These are phyloP conservation scores for Astrephomene gubernaculifera DNA, from an alignment of 139 green algal genomes.

Conservation along the genomic window DNA sequence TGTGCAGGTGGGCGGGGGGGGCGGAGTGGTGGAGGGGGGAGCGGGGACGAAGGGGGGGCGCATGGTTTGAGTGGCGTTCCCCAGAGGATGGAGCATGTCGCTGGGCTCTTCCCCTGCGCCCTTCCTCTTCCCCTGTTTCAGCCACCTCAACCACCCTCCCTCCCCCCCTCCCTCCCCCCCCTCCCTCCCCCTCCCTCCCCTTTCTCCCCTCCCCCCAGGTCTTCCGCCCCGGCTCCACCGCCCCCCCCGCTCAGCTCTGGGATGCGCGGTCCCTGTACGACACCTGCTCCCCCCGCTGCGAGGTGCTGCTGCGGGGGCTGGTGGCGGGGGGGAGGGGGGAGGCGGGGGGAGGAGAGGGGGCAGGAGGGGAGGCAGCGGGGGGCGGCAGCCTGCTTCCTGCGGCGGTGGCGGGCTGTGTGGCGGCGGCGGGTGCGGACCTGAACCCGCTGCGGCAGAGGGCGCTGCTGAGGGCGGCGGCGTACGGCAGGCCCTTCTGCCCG, in stretches of 20 bases:
- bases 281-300: slow-evolving; percentile 58
- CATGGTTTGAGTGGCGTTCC: neutral
- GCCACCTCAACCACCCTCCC: neutral
- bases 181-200: neutral
- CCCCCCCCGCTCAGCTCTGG: slow-evolving; percentile 75
- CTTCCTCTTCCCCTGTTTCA: neutral
- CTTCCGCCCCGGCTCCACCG: slow-evolving; percentile 69
- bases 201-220: slow-evolving; percentile 46
- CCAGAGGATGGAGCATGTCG: neutral
- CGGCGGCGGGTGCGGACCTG: slow-evolving; percentile 64
- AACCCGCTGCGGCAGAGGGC: slow-evolving; percentile 47
- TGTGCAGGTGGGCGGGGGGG: slow-evolving; percentile 49
- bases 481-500: slow-evolving; percentile 78
- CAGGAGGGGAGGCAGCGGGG: neutral
- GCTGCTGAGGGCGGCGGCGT: slow-evolving; percentile 74
- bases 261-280: slow-evolving; percentile 89
- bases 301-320: slow-evolving; percentile 70
- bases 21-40: neutral
- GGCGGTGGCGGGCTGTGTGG: neutral
- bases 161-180: neutral
- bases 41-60: neutral
- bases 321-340: slow-evolving; percentile 18
- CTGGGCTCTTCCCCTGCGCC: neutral
- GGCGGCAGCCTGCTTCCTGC: neutral
- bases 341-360: neutral